Percentiles rank a stretch among this genome's conserved stretches.
Evolutionary conservation across 1,284 basidiomycete genomes (phyloP).

Genomic region (Microbotryum intermedium): DNA sequence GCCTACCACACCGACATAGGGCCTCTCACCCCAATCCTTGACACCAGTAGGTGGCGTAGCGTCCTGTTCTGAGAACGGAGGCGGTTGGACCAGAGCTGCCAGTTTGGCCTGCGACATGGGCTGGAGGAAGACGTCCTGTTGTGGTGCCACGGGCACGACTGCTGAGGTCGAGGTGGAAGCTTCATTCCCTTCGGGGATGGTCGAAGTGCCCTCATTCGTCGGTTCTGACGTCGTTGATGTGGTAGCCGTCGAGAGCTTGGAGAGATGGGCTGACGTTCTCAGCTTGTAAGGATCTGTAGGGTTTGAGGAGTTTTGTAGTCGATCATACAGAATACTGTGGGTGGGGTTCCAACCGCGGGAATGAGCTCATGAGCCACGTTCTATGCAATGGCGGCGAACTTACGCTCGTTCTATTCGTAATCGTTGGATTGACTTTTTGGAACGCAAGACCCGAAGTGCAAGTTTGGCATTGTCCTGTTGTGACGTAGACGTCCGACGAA

Average conservation of each 20-base stretch:
- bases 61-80: too few species aligned
- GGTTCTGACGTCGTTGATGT: too few species aligned
- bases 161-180: neutral
- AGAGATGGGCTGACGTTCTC: conserved; percentile 15
- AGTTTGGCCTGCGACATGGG: conserved; percentile 23
- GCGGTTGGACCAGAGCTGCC: conserved; percentile 7
- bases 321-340: conserved; percentile 26
- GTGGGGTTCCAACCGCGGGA: too few species aligned
- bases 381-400: conserved; percentile 39
- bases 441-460: conserved; percentile 65
- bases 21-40: conserved; percentile 8
- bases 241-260: conserved; percentile 11
- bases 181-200: neutral
- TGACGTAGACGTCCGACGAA: conserved; percentile 32
- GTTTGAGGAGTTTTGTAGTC: conserved; percentile 16
- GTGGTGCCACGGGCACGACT: conserved; percentile 9
- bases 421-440: conserved; percentile 75
- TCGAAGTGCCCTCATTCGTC: too few species aligned
- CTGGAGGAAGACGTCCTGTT: conserved; percentile 25
- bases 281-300: conserved; percentile 29
- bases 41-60: neutral
- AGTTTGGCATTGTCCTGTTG: conserved; percentile 39
- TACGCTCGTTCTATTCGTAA: conserved; percentile 83
- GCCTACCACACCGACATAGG: conserved; percentile 8
- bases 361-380: neutral